phyloP scores from a whole-genome alignment of 768 basidiomycete species.

The Macrocybe gigantea region DNA sequence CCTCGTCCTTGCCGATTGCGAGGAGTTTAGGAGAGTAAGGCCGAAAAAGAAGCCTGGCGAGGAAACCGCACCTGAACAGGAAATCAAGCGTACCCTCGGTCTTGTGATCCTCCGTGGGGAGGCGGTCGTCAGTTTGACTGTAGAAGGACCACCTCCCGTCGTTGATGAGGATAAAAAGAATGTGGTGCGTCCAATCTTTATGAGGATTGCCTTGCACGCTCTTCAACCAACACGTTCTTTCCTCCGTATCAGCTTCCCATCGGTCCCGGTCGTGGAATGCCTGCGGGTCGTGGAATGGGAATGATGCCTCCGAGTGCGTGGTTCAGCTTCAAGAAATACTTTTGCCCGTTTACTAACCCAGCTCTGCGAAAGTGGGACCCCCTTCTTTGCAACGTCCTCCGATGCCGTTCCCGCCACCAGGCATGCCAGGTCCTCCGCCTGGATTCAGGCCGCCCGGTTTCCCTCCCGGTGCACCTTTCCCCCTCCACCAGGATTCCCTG shows the following conservation, averaged over 20 bases:
- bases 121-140: slow-evolving; percentile 89
- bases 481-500: slow-evolving; percentile 79
- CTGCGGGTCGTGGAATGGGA: slow-evolving; percentile 95
- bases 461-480: slow-evolving; percentile 76
- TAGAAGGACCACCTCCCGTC: slow-evolving; percentile 92
- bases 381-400: slow-evolving; percentile 64
- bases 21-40: slow-evolving; percentile 91
- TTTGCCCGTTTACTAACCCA: too few relatives aligned
- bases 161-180: slow-evolving; percentile 88
- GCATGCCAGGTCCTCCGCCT: slow-evolving; percentile 83
- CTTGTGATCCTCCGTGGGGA: slow-evolving; percentile 96
- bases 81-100: slow-evolving; percentile 95
- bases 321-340: not conserved
- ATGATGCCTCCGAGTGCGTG: slow-evolving; percentile 83
- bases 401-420: slow-evolving; percentile 62
- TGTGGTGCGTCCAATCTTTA: slow-evolving; percentile 43
- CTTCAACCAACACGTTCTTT: slow-evolving; percentile 11
- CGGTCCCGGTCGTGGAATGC: slow-evolving; percentile 92
- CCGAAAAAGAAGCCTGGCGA: slow-evolving; percentile 89
- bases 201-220: not conserved
- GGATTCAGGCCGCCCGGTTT: slow-evolving; percentile 83
- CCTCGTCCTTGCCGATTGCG: slow-evolving; percentile 94
- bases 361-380: slow-evolving; percentile 35
- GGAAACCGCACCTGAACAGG: slow-evolving; percentile 75
- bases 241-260: slow-evolving; percentile 54